phyloP scores from a whole-genome alignment of 768 basidiomycete genomes.

The Nevesoporus exiguus region DNA sequence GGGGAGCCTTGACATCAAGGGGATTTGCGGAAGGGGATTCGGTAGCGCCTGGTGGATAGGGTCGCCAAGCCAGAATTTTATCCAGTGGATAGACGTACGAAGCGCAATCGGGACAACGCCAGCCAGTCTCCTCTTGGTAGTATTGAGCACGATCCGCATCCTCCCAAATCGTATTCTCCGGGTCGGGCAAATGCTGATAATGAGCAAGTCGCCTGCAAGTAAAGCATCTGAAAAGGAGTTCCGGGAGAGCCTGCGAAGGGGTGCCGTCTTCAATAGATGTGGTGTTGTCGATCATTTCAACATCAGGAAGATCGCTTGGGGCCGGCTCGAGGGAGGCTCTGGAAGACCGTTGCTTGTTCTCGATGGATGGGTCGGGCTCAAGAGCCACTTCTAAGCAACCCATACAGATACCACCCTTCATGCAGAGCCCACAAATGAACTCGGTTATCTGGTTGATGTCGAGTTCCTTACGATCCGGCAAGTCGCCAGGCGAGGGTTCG shows the following conservation, averaged over 20 bases:
- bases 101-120: conserved; percentile 76
- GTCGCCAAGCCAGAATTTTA: conserved; percentile 90
- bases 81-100: conserved; percentile 71
- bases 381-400: conserved; percentile 60
- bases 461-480: conserved; percentile 46
- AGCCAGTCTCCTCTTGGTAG: conserved; percentile 54
- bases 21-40: conserved; percentile 46
- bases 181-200: conserved; percentile 66
- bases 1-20: conserved; percentile 50
- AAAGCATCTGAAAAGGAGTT: conserved; percentile 77
- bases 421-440: conserved; percentile 73
- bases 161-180: conserved; percentile 35
- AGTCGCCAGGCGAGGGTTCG: conserved; percentile 25
- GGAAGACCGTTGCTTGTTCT: conserved; percentile 12
- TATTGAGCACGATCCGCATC: conserved; percentile 49
- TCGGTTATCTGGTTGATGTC: conserved; percentile 62
- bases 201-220: conserved; percentile 83
- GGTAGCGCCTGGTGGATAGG: conserved; percentile 62
- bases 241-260: conserved; percentile 23
- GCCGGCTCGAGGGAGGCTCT: conserved; percentile 6
- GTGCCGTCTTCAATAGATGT: conserved; percentile 10
- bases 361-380: conserved; percentile 39
- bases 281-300: conserved; percentile 36
- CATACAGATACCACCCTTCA: conserved; percentile 77
- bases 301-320: conserved; percentile 20